These are phyloP conservation scores for Trichoderma afroharzianum DNA, from an alignment of 2,329 filamentous ascomycete species.

Conservation along the genomic window DNA sequence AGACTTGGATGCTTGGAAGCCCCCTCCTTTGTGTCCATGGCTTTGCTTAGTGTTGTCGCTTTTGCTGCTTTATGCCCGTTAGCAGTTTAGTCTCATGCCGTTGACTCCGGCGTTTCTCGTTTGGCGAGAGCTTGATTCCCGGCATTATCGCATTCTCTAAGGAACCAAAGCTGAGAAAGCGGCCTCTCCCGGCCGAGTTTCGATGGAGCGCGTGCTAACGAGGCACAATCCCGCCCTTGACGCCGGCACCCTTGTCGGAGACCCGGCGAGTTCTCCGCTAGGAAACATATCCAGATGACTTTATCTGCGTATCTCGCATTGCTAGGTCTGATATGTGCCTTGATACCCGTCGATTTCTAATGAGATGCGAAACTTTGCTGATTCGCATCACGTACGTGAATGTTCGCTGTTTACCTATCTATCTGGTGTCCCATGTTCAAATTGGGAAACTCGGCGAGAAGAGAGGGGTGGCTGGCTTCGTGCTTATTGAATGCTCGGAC, in stretches of 20 bases:
- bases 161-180: background rate
- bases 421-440: background rate
- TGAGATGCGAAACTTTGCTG: background rate
- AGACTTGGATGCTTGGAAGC: background rate
- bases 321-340: background rate
- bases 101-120: background rate
- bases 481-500: background rate
- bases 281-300: background rate
- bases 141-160: background rate
- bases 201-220: background rate
- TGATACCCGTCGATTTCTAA: background rate
- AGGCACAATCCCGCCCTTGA: background rate
- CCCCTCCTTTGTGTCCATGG: background rate
- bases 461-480: background rate
- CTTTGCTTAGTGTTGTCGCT: background rate
- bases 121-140: background rate
- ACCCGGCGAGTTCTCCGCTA: background rate
- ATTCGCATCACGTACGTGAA: background rate
- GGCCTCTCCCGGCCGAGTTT: background rate
- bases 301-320: background rate
- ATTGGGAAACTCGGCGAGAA: conserved; percentile 13
- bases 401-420: background rate
- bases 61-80: conserved; percentile 7
- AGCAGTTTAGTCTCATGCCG: background rate
- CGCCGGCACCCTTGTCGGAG: background rate